Base-by-base conservation (phyloP, 768 basidiomycete genomes). In the Macrolepiota albuminosa region DNA sequence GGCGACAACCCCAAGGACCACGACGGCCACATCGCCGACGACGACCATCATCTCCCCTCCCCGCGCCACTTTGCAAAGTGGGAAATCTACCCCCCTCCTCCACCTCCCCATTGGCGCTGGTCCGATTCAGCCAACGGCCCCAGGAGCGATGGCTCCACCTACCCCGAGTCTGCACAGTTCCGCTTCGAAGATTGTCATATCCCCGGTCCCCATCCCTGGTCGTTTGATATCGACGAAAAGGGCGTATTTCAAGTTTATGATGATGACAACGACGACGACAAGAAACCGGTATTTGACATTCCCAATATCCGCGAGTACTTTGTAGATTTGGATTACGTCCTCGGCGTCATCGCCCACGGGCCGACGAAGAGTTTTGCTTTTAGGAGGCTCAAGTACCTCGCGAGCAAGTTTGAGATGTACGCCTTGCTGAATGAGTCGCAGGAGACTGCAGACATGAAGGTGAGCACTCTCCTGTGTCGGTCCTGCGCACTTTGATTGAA, bases 21-120 rank as follows among this genome's bases (percentile, higher is more conserved):
- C 71, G 97, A 98, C 64, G 90, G 86, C 0, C 65, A 76, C 14
- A 75, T 95, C 60, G 76, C 80, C 29, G 29, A 29, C 29, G 29
- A 29, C 29, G 29, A 29, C 29, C 2, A 29, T 4, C 29, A 29
- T 29, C 29, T 29, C 29, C 29, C 54, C 85, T 90, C 3, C 81
- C 81, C 26, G 64, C 69, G 69, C n/a, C 68, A 73, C 16, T 76
- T 81, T 64, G 66, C 82, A 40, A 76, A 84, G 4, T 99, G 97
- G 97, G 83, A 81, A 56, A 89, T 98, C 64, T 97, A 97, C 66
- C 97, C 97, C 0, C 81, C 78, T 11, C 95, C 97, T 5, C 97
- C 97, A 0, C 91, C 93, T 3, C 96, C 95, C 0, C 95, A 95
- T 66, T 99, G 97, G 97, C 93, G 93, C 67, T 95, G 91, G 87